Conservation (phyloP, 2,329 filamentous ascomycete genomes). For the Fusarium sp. region DNA sequence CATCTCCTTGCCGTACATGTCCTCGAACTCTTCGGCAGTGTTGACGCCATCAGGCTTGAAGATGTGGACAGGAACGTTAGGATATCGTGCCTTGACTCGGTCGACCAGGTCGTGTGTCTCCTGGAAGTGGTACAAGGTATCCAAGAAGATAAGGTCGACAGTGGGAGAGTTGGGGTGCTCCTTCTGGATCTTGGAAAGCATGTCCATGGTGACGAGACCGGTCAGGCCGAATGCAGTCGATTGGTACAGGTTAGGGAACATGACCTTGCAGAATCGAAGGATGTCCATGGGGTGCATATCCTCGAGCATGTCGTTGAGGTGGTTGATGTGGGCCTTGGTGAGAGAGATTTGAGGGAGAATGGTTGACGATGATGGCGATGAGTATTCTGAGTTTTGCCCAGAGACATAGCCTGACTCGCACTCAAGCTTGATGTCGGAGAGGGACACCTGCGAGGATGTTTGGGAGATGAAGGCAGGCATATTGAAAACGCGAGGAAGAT, state of each 20-base stretch:
- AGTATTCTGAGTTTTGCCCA: conserved; percentile 53
- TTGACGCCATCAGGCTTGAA: conserved; percentile 86
- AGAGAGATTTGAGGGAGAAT: conserved; percentile 82
- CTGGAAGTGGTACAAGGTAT: conserved; percentile 84
- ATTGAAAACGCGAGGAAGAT: conserved; percentile 41
- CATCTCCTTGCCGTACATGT: conserved; percentile 81
- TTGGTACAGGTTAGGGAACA: conserved; percentile 90
- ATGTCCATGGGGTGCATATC: conserved; percentile 90
- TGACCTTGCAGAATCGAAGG: conserved; percentile 89
- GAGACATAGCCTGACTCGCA: conserved; percentile 88
- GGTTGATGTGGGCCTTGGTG: conserved; percentile 87
- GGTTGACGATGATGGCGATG: conserved; percentile 48
- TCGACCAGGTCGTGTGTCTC: conserved; percentile 82
- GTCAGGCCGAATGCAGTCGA: conserved; percentile 86
- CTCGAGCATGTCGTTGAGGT: conserved; percentile 90
- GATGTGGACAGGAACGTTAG: conserved; percentile 82
- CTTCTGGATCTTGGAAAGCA: conserved; percentile 79
- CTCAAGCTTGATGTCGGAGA: conserved; percentile 56
- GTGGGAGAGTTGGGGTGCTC: conserved; percentile 69
- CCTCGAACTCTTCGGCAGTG: conserved; percentile 80
- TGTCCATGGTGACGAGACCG: conserved; percentile 84
- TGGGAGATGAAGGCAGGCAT: conserved; percentile 52
- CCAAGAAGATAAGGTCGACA: conserved; percentile 81
- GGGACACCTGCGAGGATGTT: conserved; percentile 54
- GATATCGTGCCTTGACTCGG: conserved; percentile 79